Base-by-base conservation (phyloP, 768 basidiomycete genomes). In the Cystobasidium ongulense region DNA sequence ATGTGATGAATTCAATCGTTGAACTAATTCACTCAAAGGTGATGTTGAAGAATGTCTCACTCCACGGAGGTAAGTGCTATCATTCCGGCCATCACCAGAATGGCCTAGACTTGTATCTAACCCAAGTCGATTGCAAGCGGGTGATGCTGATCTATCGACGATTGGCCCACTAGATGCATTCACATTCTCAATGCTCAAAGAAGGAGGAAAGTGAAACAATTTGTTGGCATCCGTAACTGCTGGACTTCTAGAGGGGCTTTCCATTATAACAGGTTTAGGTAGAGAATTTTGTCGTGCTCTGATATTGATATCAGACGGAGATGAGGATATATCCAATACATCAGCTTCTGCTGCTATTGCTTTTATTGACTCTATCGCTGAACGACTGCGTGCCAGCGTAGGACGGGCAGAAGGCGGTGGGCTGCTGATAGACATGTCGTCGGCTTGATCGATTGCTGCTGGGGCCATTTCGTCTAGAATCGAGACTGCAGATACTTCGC, bases 181-280 rank as follows among this genome's bases (percentile, higher is more conserved):
- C 2, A 27, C 13, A 11, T 27, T 59, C 29, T 35, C 11, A 4
- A 23, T 27, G 21, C 57, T 59, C 13, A 27, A 59, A 21, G 29
- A 29, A 29, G 57, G 17, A 59, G 29, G 41, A 43, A 67, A 67
- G 23, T 67, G 15, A 31, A 67, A 67, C 1, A 18, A 11, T 18
- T 31, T 25, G 23, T 53, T 38, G 5, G 25, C 25, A 29, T 67
- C 65, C 31, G 33, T 52, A 7, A 67, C 29, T n/a, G 65, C 65
- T 21, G 65, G 65, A 31, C 65, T 67, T 31, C 50, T 46, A 4
- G 65, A 67, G 3, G 65, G 65, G 23, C 65, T 67, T 13, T 67
- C 43, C 65, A 67, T 67, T 15, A 67, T 41, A 15, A 67, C 50
- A 29, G 65, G 65, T 15, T 41, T 53, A 23, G 65, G 65, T 7